Base-by-base conservation (phyloP, 169 alveolate species). In the Plasmodium gaboni region DNA sequence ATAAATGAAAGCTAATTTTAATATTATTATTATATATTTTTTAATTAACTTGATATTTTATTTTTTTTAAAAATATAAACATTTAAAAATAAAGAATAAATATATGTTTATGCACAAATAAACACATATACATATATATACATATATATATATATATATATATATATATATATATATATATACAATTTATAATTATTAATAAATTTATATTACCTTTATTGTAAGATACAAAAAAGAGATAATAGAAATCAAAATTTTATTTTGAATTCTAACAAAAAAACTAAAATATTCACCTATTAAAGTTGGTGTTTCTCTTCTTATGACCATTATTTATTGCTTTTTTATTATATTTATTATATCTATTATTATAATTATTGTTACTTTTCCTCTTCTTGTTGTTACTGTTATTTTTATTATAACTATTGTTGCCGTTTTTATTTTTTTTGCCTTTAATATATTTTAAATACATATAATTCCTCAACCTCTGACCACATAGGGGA, bases 401-500 rank as follows among this genome's bases (percentile, higher is more conserved):
- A 10, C 2, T 32, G 57, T 26, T 73, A 17, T 38, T 5, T 5
- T 19, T 32, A 12, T 65, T 65, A n/a, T 65, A n/a, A 13, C 0
- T n/a, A 6, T 10, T 28, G 15, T 26, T 26, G 0, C 10, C 26
- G 2, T 1, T 65, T 12, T 10, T 64, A 15, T 63, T 59, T 10
- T 60, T 28, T 15, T 73, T 55, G 9, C 69, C 15, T 46, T 53
- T 57, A 59, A 78, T 57, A 42, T 78, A 78, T 59, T 78, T 78
- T n/a, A 26, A 51, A 26, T 64, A 78, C 38, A 78, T 69, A 24
- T 78, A 78, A 46, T 53, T 63, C 46, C 63, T 67, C 60, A 78
- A 51, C 19, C 76, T 60, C 8, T 32, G 24, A 48, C 89, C 89
- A 48, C 61, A 78, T 38, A 78, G 22, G 8, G 89, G 57, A n/a